A percentile compares a stretch with the other conserved stretches of the same genome.
Evolutionary conservation across 352 stramenopile species (phyloP).

Genomic region (Thraustotheca clavata): DNA sequence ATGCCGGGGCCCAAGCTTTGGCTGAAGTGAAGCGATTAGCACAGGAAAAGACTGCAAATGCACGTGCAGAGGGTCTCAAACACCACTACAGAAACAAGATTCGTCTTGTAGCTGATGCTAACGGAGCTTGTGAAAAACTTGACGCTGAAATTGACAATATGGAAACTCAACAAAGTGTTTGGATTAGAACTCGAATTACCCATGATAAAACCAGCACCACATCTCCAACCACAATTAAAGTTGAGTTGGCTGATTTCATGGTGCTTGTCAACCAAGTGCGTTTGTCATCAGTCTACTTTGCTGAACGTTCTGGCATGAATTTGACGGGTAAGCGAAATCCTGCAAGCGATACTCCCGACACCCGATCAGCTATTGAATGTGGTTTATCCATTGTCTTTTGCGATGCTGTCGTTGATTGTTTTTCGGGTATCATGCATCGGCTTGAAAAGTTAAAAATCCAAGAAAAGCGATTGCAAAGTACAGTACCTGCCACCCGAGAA

Average conservation of each 20-base stretch:
- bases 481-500: constrained; percentile 48
- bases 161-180: constrained; percentile 54
- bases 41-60: constrained; percentile 59
- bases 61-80: constrained; percentile 56
- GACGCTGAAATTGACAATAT: constrained; percentile 69
- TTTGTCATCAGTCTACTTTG: constrained; percentile 65
- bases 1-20: constrained; percentile 57
- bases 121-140: constrained; percentile 64
- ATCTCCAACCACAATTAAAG: constrained; percentile 78
- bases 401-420: constrained; percentile 59
- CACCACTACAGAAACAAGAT: constrained; percentile 86
- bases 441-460: constrained; percentile 47
- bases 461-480: constrained; percentile 68
- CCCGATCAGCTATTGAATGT: constrained; percentile 67
- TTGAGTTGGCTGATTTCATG: constrained; percentile 73
- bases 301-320: constrained; percentile 81
- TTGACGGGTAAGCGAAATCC: constrained; percentile 69
- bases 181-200: constrained; percentile 58
- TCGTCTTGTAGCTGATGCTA: constrained; percentile 69
- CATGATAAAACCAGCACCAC: constrained; percentile 26
- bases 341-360: constrained; percentile 56
- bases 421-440: constrained; percentile 68
- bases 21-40: constrained; percentile 58
- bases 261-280: constrained; percentile 76
- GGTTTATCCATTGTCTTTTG: constrained; percentile 48